These are phyloP conservation scores for Chrysanthemum lavandulifolium DNA, from an alignment of 129 eudicot species.

Conservation along the genomic window DNA sequence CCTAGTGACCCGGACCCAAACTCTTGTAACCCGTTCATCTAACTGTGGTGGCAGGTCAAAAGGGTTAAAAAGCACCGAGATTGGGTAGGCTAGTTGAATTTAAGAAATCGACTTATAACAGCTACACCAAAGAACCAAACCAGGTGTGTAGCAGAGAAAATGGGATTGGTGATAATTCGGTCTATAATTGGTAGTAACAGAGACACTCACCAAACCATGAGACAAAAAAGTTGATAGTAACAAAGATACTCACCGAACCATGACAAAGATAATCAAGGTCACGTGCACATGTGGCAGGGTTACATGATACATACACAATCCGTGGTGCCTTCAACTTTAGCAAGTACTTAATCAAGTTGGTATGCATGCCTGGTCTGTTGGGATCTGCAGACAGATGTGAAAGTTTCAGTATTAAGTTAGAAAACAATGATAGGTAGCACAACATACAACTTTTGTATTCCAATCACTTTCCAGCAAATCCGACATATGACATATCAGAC, in stretches of 20 bases:
- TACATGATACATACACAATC: slow-evolving; percentile 86
- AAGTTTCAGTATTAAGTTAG: slow-evolving; percentile 5
- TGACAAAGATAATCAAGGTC: slow-evolving; percentile 97
- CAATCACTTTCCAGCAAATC: too few relatives aligned
- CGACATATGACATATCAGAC: neutral
- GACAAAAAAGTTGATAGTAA: neutral
- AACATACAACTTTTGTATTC: neutral
- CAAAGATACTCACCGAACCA: slow-evolving; percentile 60
- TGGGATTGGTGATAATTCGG: too few relatives aligned
- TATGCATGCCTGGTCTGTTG: slow-evolving; percentile 96
- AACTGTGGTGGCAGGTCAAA: neutral
- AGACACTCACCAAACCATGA: slow-evolving; percentile 69
- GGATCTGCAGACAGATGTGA: slow-evolving; percentile 59
- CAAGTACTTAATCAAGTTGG: slow-evolving; percentile 74
- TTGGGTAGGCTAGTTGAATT: neutral
- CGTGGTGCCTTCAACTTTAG: slow-evolving; percentile 64
- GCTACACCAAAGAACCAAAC: neutral
- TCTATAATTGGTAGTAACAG: neutral
- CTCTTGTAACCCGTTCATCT: neutral
- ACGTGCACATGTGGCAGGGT: slow-evolving; percentile 99
- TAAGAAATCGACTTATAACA: neutral
- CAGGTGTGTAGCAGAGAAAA: too few relatives aligned
- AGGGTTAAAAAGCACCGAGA: too few relatives aligned
- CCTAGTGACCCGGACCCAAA: neutral
- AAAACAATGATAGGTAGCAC: neutral